Percentiles rank a stretch among this genome's conserved stretches.
These are phyloP conservation scores for Hanseniaspora uvarum DNA, from an alignment of 1,139 yeast genomes.

Conservation along the genomic window DNA sequence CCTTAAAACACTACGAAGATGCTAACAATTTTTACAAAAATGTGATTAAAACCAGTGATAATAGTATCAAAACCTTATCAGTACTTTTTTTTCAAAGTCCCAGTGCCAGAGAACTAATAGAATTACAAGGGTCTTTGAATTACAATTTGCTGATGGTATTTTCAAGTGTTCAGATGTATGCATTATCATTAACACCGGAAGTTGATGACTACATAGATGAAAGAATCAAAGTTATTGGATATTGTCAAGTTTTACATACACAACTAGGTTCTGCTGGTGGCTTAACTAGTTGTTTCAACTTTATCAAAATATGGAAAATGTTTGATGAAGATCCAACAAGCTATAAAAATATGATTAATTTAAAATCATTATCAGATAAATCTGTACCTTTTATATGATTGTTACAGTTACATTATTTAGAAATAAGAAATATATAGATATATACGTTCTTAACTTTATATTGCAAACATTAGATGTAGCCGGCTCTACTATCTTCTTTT, in stretches of 20 bases:
- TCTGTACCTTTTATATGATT: constrained; percentile 10
- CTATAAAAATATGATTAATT: not conserved
- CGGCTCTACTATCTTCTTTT: constrained; percentile 33
- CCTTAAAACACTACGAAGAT: not conserved
- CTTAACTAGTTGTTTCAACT: constrained; percentile 18
- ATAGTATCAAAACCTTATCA: not conserved
- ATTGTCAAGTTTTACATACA: constrained; percentile 17
- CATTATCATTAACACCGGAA: constrained; percentile 1
- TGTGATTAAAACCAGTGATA: not conserved
- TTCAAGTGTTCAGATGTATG: constrained; percentile 10
- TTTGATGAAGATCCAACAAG: not conserved
- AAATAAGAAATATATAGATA: not conserved
- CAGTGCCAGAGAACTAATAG: not conserved
- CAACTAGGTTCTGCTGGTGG: constrained; percentile 20
- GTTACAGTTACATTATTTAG: not conserved
- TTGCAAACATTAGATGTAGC: constrained; percentile 25
- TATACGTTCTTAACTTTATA: not conserved
- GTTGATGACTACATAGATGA: constrained; percentile 4
- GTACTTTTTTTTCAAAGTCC: not conserved
- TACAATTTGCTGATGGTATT: constrained; percentile 14
- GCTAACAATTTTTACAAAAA: not conserved
- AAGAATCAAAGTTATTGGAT: constrained; percentile 18
- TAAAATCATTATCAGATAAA: not conserved
- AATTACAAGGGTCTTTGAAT: not conserved
- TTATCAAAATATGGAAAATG: constrained; percentile 18